A percentile compares a stretch with the other conserved stretches of the same genome.
phyloP scores from a whole-genome alignment of 352 stramenopile genomes.

The Phytophthora constricta region DNA sequence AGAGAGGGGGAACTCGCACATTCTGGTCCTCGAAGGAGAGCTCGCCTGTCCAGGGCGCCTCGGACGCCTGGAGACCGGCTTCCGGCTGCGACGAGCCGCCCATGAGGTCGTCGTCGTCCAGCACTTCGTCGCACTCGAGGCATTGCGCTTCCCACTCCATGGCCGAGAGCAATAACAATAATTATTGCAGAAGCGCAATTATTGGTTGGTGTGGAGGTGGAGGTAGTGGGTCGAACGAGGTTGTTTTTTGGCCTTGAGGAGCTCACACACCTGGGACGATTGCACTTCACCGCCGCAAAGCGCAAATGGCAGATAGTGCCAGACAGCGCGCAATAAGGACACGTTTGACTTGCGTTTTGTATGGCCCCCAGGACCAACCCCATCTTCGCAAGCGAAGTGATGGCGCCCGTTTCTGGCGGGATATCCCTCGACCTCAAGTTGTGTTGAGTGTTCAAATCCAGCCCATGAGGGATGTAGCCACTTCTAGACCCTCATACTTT shows the following conservation, averaged over 20 bases:
- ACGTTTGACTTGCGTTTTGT: conserved; percentile 9
- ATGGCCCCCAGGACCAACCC: conserved; percentile 16
- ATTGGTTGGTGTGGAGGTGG: no score
- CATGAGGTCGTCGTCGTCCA: conserved; percentile 68
- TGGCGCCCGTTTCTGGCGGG: conserved; percentile 28
- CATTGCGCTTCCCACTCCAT: conserved; percentile 72
- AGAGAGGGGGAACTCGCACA: conserved; percentile 23
- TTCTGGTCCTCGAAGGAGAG: conserved; percentile 53
- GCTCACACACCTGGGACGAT: no score
- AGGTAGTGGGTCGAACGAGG: no score
- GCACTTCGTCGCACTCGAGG: conserved; percentile 84
- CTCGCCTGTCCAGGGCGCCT: conserved; percentile 29
- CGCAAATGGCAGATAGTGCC: not conserved
- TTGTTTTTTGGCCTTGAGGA: no score
- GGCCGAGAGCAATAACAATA: conserved; percentile 10
- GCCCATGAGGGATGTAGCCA: not conserved
- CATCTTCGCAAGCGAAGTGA: conserved; percentile 13
- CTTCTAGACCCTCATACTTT: not conserved
- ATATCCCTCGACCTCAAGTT: conserved; percentile 4
- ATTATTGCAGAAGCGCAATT: not conserved
- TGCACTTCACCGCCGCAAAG: conserved; percentile 4
- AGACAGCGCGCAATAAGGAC: conserved; percentile 1
- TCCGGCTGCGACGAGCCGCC: conserved; percentile 48
- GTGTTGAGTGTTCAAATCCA: not conserved
- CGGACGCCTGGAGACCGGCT: conserved; percentile 19